Conservation (phyloP, 2,329 filamentous ascomycete genomes). For the Neonectria coccinea region DNA sequence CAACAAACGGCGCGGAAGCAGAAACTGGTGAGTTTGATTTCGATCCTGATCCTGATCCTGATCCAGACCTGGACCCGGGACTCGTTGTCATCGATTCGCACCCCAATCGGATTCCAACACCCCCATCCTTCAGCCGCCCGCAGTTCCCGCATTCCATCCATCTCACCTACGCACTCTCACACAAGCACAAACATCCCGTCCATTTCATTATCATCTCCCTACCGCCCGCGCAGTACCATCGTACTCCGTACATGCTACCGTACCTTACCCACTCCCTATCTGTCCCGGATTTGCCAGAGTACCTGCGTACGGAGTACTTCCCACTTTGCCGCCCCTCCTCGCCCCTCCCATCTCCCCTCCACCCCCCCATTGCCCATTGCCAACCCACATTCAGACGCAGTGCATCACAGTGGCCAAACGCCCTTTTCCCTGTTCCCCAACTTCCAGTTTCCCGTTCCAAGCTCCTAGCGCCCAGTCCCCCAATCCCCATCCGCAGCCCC, state of each 20-base stretch:
- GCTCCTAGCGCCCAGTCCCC: slow-evolving; percentile 15
- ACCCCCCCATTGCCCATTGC: slow-evolving; percentile 20
- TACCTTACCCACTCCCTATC: slow-evolving; percentile 9
- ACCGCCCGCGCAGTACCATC: slow-evolving; percentile 17
- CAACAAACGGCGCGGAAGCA: slow-evolving; percentile 9
- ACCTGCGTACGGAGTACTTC: slow-evolving; percentile 26
- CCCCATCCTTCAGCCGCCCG: slow-evolving; percentile 26
- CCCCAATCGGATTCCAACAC: slow-evolving; percentile 10
- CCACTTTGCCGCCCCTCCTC: slow-evolving; percentile 21
- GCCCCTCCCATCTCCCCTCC: slow-evolving; percentile 29
- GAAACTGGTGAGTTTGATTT: slow-evolving; percentile 20
- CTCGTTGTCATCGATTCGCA: slow-evolving; percentile 22
- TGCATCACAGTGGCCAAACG: slow-evolving; percentile 25
- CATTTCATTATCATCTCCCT: slow-evolving; percentile 10
- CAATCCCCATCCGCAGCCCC: background rate
- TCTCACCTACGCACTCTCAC: slow-evolving; percentile 16
- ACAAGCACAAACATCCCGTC: background rate
- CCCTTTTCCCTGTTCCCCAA: slow-evolving; percentile 23
- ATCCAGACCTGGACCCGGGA: slow-evolving; percentile 17
- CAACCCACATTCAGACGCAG: slow-evolving; percentile 17
- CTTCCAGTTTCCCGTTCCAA: slow-evolving; percentile 26
- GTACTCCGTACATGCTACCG: slow-evolving; percentile 15
- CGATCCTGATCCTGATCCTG: slow-evolving; percentile 19
- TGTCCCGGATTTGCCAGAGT: slow-evolving; percentile 20
- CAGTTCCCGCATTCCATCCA: slow-evolving; percentile 28